Conservation (phyloP, 345 rosid genomes). For the Salix koriyanagi region DNA sequence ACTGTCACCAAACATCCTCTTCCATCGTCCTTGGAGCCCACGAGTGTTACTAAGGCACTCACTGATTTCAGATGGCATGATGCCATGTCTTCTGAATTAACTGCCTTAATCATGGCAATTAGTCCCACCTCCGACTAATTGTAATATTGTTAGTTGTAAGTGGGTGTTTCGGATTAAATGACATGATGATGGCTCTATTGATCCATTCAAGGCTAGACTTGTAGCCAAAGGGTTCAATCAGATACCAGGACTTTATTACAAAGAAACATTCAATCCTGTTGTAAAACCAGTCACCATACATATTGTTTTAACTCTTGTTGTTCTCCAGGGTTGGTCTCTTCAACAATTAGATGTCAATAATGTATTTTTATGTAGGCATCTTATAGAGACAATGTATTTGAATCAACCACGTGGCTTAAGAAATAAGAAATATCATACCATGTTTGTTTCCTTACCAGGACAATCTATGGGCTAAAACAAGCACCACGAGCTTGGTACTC, state of each 20-base stretch:
- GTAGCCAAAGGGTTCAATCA: neutral
- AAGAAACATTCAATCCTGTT: neutral
- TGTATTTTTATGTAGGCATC: neutral
- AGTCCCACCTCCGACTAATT: neutral
- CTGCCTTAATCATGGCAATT: neutral
- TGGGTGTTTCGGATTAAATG: neutral
- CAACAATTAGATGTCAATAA: neutral
- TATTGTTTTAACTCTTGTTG: neutral
- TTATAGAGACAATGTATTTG: neutral
- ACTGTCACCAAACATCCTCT: neutral
- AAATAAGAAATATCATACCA: neutral
- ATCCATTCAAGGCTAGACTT: neutral
- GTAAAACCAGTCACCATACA: accelerated
- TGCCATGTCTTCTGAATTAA: too few relatives aligned
- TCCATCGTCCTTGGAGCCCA: neutral
- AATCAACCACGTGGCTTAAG: accelerated
- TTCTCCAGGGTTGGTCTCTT: neutral
- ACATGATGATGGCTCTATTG: accelerated
- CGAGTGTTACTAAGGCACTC: neutral
- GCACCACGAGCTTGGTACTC: neutral
- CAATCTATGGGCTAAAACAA: too few relatives aligned
- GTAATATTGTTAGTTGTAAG: neutral
- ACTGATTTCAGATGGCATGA: too few relatives aligned
- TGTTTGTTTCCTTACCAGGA: neutral
- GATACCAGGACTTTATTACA: neutral